Evolutionary conservation across 2,329 filamentous ascomycete species (phyloP), one percentile per base, ranked within the genome.

Genomic region (Fusarium decemcellulare): DNA sequence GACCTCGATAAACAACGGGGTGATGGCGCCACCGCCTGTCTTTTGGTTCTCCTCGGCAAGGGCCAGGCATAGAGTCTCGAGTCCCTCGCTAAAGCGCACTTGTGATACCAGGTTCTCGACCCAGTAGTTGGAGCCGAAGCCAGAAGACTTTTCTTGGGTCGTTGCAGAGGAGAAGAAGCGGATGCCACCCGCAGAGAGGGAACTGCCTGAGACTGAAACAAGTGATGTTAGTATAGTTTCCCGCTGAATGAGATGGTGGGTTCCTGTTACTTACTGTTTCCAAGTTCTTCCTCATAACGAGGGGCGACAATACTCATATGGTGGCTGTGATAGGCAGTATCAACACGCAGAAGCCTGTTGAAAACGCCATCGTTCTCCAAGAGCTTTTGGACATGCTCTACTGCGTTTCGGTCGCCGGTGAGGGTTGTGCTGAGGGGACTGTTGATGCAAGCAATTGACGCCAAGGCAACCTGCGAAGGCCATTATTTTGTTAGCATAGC

Each of bases 301-400:
- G 16, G 61, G 7, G 53, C 64, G 40, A 64, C 61, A 11, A 47
- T 55, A 1, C 47, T 32, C 79, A 84, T 84, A 53, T 83, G 79
- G 18, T 77, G 76, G 1, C 83, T 84, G 32, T 78, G 79, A 5
- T 84, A 85, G 0, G 82, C 83, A 6, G 61, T 79, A 56, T 82
- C 78, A 3, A 82, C 79, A 16, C 76, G 72, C 0, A 85, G 71
- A 1, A 61, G 39, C 4, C 79, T 65, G 2, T 61, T 61, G 16
- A 67, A 67, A 16, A 65, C 36, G n/a, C 56, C 72, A 63, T 70
- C 71, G 2, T 74, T 61, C 0, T 79, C 54, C 2, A 76, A 32
- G 1, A 48, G 61, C 52, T 73, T 58, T 0, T 53, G 42, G 2
- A 76, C 59, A 10, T 75, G 63, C 0, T 68, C 48, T 7, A 83